These are phyloP conservation scores for Gossypium davidsonii DNA, from an alignment of 441 rosid genomes.

Conservation along the genomic window DNA sequence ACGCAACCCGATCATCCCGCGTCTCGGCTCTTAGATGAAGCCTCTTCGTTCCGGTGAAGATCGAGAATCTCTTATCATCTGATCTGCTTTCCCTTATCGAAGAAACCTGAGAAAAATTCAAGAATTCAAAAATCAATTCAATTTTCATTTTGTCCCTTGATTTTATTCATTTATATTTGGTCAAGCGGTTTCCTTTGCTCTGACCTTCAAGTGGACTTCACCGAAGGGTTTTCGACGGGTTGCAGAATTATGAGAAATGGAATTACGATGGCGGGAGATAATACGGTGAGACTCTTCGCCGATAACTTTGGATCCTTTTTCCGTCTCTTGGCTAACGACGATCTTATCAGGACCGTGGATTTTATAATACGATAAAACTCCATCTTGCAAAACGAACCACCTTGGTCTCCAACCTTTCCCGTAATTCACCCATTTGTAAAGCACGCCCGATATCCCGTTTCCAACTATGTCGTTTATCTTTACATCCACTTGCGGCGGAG, in stretches of 20 bases:
- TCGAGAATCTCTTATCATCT: slow-evolving; percentile 78
- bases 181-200: neutral
- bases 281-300: slow-evolving; percentile 70
- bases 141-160: neutral
- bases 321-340: slow-evolving; percentile 60
- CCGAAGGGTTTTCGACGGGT: slow-evolving; percentile 62
- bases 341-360: slow-evolving; percentile 85
- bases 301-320: slow-evolving; percentile 62
- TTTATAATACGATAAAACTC: slow-evolving; percentile 81
- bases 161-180: neutral
- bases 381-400: slow-evolving; percentile 84
- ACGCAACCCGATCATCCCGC: slow-evolving; percentile 56
- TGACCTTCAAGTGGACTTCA: slow-evolving; percentile 85
- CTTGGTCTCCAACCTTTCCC: slow-evolving; percentile 86
- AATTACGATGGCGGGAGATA: slow-evolving; percentile 31
- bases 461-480: slow-evolving; percentile 79
- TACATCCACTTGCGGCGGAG: slow-evolving; percentile 48
- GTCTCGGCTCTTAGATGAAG: slow-evolving; percentile 73
- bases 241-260: slow-evolving; percentile 14
- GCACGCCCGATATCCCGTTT: slow-evolving; percentile 75
- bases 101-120: slow-evolving; percentile 47
- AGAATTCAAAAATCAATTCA: neutral
- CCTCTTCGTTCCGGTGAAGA: slow-evolving; percentile 82
- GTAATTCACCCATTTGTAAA: slow-evolving; percentile 89
- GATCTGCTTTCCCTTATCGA: slow-evolving; percentile 78